Base-by-base conservation (phyloP, 768 basidiomycete species). In the Boletus pseudo-olivaceus region DNA sequence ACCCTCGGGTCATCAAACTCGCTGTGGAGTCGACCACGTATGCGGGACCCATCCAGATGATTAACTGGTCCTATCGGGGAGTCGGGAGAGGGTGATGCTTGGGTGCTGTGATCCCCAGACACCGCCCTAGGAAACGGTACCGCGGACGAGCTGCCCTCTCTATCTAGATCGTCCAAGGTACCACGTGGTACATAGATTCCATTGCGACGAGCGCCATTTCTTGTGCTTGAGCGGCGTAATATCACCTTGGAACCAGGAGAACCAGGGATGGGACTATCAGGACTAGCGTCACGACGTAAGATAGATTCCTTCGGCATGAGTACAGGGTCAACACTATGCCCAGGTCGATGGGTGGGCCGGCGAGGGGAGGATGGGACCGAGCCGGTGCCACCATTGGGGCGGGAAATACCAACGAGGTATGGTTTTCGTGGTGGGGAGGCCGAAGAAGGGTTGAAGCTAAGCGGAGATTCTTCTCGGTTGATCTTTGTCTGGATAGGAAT, bases 91-190 rank as follows among this genome's bases (percentile, higher is more conserved):
- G 78, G 73, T 1, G 75, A 70, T 20, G 62, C 61, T 50, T 57
- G 61, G 46, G 53, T 40, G 30, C 62, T 68, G 51, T 76, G 72
- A 50, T 85, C 86, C 15, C 73, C 82, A 37, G 84, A 83, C 7
- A 76, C 70, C 0, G 79, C 75, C 50, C 81, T 76, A 32, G 88
- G 88, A 66, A 90, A 90, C 7, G 88, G 88, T 20, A 89, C 79
- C 35, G 63, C 74, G 1, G 71, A 66, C 34, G 79, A 75, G 49
- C 61, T 55, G 38, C 66, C 64, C 54, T 76, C 73, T 48, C 56
- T 61, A 27, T 68, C 68, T 37, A 69, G 59, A 44, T 73, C 71
- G 38, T 75, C 73, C 51, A 64, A 56, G 58, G 60, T 69, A 23
- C 67, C 68, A 47, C 76, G 74, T 9, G 79, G 76, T 26, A 78